Percentiles rank a stretch among this genome's conserved stretches.
These are phyloP conservation scores for Aquilaria malaccensis DNA, from an alignment of 345 rosid species.

Conservation along the genomic window DNA sequence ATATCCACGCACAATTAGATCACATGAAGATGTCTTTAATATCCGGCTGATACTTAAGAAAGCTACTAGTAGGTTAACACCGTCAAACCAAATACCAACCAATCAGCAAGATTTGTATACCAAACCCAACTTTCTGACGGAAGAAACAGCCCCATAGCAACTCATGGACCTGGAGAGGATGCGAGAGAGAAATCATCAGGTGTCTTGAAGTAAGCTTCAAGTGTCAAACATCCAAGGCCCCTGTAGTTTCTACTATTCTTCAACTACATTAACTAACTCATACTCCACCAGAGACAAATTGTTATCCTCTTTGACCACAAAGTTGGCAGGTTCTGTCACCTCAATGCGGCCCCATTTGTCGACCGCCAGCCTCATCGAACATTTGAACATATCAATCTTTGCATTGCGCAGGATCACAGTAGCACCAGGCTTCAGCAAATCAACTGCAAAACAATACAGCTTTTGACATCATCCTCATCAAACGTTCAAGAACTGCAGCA, in stretches of 20 bases:
- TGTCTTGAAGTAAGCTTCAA: neutral
- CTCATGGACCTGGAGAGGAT: constrained; percentile 2
- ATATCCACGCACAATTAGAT: constrained; percentile 3
- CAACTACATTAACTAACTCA: constrained; percentile 40
- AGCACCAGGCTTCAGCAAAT: constrained; percentile 37
- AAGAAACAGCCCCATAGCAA: constrained; percentile 1
- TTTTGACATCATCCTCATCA: neutral
- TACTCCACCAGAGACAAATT: constrained; percentile 44
- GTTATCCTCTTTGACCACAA: constrained; percentile 36
- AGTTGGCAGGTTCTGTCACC: constrained; percentile 26
- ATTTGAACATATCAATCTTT: constrained; percentile 52
- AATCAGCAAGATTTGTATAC: constrained; percentile 14
- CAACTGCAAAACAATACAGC: constrained; percentile 23
- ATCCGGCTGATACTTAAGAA: constrained; percentile 3
- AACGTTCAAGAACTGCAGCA: neutral
- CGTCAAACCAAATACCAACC: neutral
- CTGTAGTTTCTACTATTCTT: constrained; percentile 25
- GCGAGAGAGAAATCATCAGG: neutral
- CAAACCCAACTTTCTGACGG: neutral
- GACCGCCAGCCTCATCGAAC: constrained; percentile 50
- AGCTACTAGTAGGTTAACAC: constrained; percentile 4
- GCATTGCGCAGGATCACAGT: constrained; percentile 44
- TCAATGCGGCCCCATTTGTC: constrained; percentile 57
- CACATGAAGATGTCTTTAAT: constrained; percentile 1
- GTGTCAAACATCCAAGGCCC: neutral